phyloP scores from a whole-genome alignment of 352 stramenopile genomes.

The Phytophthora uliginosa region DNA sequence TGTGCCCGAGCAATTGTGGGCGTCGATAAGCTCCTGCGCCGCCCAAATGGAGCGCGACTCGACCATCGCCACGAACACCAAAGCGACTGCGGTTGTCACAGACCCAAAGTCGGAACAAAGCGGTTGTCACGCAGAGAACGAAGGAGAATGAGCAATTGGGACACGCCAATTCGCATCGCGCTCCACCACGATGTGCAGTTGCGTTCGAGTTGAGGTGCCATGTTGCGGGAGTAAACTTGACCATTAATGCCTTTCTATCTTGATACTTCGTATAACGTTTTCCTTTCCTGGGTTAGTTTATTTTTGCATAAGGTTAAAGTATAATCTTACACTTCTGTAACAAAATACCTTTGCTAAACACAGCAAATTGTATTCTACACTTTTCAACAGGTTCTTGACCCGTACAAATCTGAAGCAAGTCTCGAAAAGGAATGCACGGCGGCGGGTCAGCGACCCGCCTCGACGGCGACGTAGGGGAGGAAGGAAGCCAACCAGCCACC shows the following conservation, averaged over 20 bases:
- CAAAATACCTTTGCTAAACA: not conserved
- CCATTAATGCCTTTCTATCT: not conserved
- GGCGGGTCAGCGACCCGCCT: slow-evolving; percentile 1
- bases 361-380: not conserved
- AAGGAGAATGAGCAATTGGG: slow-evolving; percentile 25
- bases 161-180: slow-evolving; percentile 14
- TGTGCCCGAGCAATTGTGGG: slow-evolving; percentile 21
- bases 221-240: slow-evolving; percentile 13
- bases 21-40: slow-evolving; percentile 22
- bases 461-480: slow-evolving; percentile 15
- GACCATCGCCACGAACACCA: slow-evolving; percentile 14
- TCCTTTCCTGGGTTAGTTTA: no score
- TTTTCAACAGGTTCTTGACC: not conserved
- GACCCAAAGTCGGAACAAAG: slow-evolving; percentile 17
- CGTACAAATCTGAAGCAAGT: slow-evolving; percentile 13
- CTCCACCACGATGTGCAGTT: slow-evolving; percentile 25
- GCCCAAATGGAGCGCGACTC: slow-evolving; percentile 18
- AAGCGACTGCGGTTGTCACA: not conserved
- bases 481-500: not conserved
- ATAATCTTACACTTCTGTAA: not conserved
- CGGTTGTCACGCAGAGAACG: slow-evolving; percentile 27
- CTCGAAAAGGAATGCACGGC: slow-evolving; percentile 17
- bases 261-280: not conserved
- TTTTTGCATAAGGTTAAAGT: no score
- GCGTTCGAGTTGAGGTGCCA: not conserved